Evolutionary conservation across 1,139 yeast species (phyloP).

Genomic region (Kazachstania sp.): DNA sequence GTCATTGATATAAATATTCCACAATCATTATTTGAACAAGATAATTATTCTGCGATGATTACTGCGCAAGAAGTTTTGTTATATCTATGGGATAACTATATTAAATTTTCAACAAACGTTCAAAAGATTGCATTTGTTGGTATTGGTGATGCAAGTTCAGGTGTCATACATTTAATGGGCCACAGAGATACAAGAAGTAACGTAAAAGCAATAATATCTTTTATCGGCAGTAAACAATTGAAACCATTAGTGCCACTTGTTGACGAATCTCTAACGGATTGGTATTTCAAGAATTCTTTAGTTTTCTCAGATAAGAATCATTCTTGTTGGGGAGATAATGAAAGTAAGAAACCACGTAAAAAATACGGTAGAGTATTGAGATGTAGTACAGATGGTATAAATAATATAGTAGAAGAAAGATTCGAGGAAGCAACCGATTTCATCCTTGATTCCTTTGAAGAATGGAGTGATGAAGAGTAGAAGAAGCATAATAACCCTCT

Average conservation of each 20-base stretch:
- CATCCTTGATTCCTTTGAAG: conserved; percentile 60
- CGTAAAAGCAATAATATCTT: conserved; percentile 67
- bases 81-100: conserved; percentile 85
- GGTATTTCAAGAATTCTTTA: conserved; percentile 84
- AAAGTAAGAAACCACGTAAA: conserved; percentile 69
- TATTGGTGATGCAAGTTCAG: conserved; percentile 81
- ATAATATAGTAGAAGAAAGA: conserved; percentile 69
- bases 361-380: conserved; percentile 84
- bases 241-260: conserved; percentile 76
- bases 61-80: conserved; percentile 70
- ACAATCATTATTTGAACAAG: conserved; percentile 32
- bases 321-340: conserved; percentile 63
- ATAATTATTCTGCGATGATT: conserved; percentile 49
- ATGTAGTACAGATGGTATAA: conserved; percentile 63
- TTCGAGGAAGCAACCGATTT: conserved; percentile 83
- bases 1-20: conserved; percentile 81
- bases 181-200: conserved; percentile 61
- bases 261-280: conserved; percentile 75
- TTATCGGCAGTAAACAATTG: conserved; percentile 55
- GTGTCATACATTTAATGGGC: conserved; percentile 79
- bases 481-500: neutral
- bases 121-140: conserved; percentile 74
- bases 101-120: conserved; percentile 61
- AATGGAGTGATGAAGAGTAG: conserved; percentile 32
- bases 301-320: conserved; percentile 70